Evolutionary conservation across 352 stramenopile species (phyloP).

Genomic region (Globisporangium polare): DNA sequence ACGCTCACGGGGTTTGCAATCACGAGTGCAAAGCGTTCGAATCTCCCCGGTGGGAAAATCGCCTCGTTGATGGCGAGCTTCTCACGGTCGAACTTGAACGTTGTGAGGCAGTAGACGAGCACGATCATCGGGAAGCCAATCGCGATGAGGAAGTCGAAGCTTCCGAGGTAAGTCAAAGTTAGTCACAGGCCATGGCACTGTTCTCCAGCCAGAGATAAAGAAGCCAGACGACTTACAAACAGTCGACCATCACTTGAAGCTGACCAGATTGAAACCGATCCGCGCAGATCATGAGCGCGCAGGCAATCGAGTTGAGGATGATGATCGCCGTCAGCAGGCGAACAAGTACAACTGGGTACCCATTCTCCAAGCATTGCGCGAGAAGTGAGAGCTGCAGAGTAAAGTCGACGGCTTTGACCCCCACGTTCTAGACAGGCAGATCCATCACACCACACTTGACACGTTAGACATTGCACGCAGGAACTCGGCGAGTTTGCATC

Average conservation of each 20-base stretch:
- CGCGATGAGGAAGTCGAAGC: slow-evolving; percentile 21
- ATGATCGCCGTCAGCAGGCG: neutral
- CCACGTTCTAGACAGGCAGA: neutral
- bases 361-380: neutral
- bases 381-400: neutral
- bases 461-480: too few species aligned
- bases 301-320: neutral
- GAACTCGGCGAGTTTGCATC: too few species aligned
- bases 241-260: too few species aligned
- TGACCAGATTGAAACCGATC: neutral
- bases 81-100: slow-evolving; percentile 23
- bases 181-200: too few species aligned
- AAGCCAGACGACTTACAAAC: too few species aligned
- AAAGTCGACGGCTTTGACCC: neutral
- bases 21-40: slow-evolving; percentile 12
- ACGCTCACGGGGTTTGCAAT: slow-evolving; percentile 19
- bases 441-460: too few species aligned
- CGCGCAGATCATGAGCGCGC: neutral
- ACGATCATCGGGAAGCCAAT: slow-evolving; percentile 26
- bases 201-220: too few species aligned
- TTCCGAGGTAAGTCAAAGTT: slow-evolving; percentile 9
- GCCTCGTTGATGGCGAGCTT: slow-evolving; percentile 20
- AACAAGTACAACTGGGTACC: neutral
- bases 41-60: slow-evolving; percentile 16
- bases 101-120: slow-evolving; percentile 22